phyloP scores from a whole-genome alignment of 768 basidiomycete genomes.

The Amanita jacksonii region DNA sequence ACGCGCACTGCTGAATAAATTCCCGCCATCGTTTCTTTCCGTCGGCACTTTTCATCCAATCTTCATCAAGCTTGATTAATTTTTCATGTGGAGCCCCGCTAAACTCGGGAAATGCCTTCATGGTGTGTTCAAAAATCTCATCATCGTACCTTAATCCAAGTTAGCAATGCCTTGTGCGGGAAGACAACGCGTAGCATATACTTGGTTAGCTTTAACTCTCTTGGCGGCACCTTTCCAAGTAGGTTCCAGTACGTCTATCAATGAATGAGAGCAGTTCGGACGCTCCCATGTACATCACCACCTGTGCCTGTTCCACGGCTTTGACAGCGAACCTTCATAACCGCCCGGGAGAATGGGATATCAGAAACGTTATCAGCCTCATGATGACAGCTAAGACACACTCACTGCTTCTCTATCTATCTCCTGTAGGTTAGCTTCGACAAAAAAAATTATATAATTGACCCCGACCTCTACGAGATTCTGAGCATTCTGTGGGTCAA shows the following conservation, averaged over 20 bases:
- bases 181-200: constrained; percentile 25
- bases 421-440: background rate
- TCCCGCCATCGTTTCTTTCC: constrained; percentile 89
- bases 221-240: constrained; percentile 69
- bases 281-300: constrained; percentile 17
- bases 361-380: background rate
- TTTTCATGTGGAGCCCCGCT: constrained; percentile 36
- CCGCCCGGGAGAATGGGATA: background rate
- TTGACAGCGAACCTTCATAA: constrained; percentile 73
- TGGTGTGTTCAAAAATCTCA: constrained; percentile 76
- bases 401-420: constrained; percentile 95
- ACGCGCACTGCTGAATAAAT: constrained; percentile 63
- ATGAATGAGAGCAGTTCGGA: constrained; percentile 1
- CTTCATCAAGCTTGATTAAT: constrained; percentile 65
- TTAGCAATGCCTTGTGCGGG: too few species aligned
- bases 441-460: background rate
- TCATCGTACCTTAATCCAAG: constrained; percentile 72
- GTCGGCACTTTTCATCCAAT: constrained; percentile 80
- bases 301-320: constrained; percentile 95
- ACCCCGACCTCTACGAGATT: constrained; percentile 74
- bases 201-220: constrained; percentile 76
- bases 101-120: constrained; percentile 76
- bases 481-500: constrained; percentile 88
- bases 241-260: constrained; percentile 93
- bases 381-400: constrained; percentile 10